These are phyloP conservation scores for Pyrenochaeta sp. DNA, from an alignment of 2,329 filamentous ascomycete genomes.

Conservation along the genomic window DNA sequence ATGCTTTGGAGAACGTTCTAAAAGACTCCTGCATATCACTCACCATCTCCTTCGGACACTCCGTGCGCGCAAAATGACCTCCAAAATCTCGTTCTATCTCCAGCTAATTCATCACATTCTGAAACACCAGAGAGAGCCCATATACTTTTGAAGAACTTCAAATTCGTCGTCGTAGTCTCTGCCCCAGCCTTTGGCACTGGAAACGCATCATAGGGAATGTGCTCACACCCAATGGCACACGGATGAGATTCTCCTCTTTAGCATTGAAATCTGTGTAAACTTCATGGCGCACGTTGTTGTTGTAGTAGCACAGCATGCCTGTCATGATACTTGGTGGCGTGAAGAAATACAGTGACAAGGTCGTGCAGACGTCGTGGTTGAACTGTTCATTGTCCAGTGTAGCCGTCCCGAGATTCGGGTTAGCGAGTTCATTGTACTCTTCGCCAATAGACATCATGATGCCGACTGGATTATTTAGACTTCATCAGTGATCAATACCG, in stretches of 20 bases:
- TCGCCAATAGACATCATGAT: slow-evolving; percentile 55
- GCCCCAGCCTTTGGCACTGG: slow-evolving; percentile 43
- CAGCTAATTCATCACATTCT: too few relatives aligned
- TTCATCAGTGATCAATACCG: too few relatives aligned
- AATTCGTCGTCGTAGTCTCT: slow-evolving; percentile 48
- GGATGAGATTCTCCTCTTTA: slow-evolving; percentile 47
- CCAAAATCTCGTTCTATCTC: slow-evolving; percentile 30
- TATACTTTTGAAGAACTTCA: slow-evolving; percentile 45
- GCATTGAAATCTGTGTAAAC: slow-evolving; percentile 48
- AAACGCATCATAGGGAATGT: slow-evolving; percentile 49
- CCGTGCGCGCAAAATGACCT: slow-evolving; percentile 37
- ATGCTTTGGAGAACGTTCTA: slow-evolving; percentile 15
- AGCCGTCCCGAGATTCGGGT: slow-evolving; percentile 35
- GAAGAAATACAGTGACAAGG: slow-evolving; percentile 47
- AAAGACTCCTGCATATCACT: slow-evolving; percentile 33
- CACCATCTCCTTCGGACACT: slow-evolving; percentile 33
- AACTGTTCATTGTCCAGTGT: slow-evolving; percentile 39
- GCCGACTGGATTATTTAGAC: slow-evolving; percentile 55
- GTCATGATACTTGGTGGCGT: slow-evolving; percentile 48
- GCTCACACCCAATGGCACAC: slow-evolving; percentile 48
- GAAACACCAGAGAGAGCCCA: too few relatives aligned
- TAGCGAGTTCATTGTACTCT: slow-evolving; percentile 52
- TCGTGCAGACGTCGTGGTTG: slow-evolving; percentile 38
- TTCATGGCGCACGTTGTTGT: slow-evolving; percentile 51
- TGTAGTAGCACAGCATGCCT: slow-evolving; percentile 48